phyloP scores from a whole-genome alignment of 2,329 filamentous ascomycete species.

The Huntiella omanensis region DNA sequence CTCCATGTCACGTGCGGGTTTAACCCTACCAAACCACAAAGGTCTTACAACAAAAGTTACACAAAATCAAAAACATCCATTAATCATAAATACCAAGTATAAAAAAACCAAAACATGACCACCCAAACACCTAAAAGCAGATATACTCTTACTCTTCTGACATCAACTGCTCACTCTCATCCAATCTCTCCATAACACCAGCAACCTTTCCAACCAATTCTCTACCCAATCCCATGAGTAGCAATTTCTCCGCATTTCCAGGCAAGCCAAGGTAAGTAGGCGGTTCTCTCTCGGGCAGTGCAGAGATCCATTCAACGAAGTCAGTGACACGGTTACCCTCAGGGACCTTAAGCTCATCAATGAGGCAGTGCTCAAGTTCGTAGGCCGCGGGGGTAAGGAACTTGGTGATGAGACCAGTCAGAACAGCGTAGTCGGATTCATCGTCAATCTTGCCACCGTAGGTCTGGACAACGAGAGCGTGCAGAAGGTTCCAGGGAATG shows the following conservation, averaged over 20 bases:
- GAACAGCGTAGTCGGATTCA: constrained; percentile 58
- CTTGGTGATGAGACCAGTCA: constrained; percentile 53
- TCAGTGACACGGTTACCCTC: constrained; percentile 65
- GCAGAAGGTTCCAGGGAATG: constrained; percentile 92
- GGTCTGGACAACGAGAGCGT: constrained; percentile 76
- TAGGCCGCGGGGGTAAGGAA: constrained; percentile 79
- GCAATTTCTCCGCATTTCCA: constrained; percentile 86
- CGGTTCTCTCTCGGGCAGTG: constrained; percentile 82
- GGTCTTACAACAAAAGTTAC: not conserved
- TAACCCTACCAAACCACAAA: not conserved
- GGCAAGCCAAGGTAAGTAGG: constrained; percentile 88
- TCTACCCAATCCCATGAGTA: constrained; percentile 73
- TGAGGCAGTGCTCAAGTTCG: constrained; percentile 78
- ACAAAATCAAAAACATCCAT: not conserved
- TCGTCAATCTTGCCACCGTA: constrained; percentile 97
- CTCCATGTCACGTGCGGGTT: too few species aligned
- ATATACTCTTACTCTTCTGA: constrained; percentile 30
- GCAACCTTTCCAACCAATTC: constrained; percentile 71
- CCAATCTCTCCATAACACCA: constrained; percentile 69
- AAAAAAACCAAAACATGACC: not conserved
- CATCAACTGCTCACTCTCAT: constrained; percentile 86
- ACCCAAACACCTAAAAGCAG: constrained; percentile 11
- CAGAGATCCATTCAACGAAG: constrained; percentile 82
- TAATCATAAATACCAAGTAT: not conserved
- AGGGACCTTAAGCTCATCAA: constrained; percentile 59